A percentile compares a stretch with the other conserved stretches of the same genome.
Evolutionary conservation across 176 grass and related monocot genomes (phyloP).

Genomic region (Miscanthus lutarioriparius): DNA sequence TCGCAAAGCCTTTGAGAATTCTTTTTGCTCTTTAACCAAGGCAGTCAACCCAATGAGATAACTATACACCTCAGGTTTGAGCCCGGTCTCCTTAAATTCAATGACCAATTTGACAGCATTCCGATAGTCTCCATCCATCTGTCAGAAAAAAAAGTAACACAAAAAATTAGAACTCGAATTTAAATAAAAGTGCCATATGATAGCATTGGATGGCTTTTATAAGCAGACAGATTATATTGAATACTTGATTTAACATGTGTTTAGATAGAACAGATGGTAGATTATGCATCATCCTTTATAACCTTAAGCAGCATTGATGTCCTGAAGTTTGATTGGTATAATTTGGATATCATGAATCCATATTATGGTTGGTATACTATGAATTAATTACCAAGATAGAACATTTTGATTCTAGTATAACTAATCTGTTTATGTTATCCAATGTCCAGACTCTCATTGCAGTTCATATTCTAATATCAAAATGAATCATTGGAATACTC

Average conservation of each 20-base stretch:
- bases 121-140: slow-evolving; percentile 82
- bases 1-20: slow-evolving; percentile 80
- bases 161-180: not conserved
- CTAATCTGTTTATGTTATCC: not conserved
- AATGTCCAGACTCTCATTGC: not conserved
- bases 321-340: not conserved
- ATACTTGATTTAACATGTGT: not conserved
- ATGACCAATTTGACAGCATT: slow-evolving; percentile 74
- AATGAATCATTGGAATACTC: not conserved
- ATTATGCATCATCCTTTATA: slow-evolving; percentile 2
- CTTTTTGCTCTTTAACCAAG: slow-evolving; percentile 95
- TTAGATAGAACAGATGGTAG: not conserved
- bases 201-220: not conserved
- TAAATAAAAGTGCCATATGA: not conserved
- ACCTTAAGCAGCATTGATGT: not conserved
- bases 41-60: slow-evolving; percentile 89
- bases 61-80: slow-evolving; percentile 88
- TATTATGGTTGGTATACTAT: not conserved
- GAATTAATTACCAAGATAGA: not conserved
- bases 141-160: slow-evolving; percentile 39
- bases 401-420: not conserved
- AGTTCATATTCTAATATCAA: not conserved
- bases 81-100: slow-evolving; percentile 74
- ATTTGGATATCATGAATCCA: not conserved
- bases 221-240: slow-evolving; percentile 1